Percentiles rank a stretch among this genome's conserved stretches.
phyloP scores from a whole-genome alignment of 2,329 filamentous ascomycete species.

The Dendryphion nanum region DNA sequence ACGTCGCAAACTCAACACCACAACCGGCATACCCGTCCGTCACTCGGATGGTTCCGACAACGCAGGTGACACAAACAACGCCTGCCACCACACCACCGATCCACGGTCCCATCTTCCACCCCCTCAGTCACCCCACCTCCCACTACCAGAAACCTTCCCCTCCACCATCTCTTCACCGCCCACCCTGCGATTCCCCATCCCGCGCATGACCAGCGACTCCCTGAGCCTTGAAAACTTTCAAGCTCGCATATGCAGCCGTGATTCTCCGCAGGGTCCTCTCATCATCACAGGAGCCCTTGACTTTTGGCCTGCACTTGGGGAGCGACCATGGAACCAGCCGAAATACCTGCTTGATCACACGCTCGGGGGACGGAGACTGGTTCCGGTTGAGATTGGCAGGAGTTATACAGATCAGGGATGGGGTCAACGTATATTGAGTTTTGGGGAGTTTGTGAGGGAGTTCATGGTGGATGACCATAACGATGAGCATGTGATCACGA shows the following conservation, averaged over 20 bases:
- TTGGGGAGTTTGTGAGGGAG: constrained; percentile 65
- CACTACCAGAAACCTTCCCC: constrained; percentile 17
- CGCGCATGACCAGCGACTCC: constrained; percentile 14
- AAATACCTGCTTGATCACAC: constrained; percentile 73
- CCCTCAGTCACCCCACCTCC: neutral
- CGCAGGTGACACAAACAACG: no score
- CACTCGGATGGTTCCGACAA: no score
- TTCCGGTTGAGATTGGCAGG: constrained; percentile 81
- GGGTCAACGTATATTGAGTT: constrained; percentile 78
- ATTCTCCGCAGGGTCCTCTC: constrained; percentile 50
- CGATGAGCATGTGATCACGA: neutral
- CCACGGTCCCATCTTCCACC: no score
- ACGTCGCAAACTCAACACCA: constrained; percentile 12
- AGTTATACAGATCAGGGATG: constrained; percentile 85
- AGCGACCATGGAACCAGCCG: constrained; percentile 68
- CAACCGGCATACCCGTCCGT: no score
- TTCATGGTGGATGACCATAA: constrained; percentile 52
- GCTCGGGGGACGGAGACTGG: constrained; percentile 72
- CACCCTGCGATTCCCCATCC: constrained; percentile 18
- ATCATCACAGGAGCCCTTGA: constrained; percentile 66
- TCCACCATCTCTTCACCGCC: constrained; percentile 8
- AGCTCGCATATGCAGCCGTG: constrained; percentile 15
- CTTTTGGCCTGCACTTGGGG: constrained; percentile 75
- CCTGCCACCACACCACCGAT: no score
- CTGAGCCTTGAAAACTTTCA: constrained; percentile 29